Evolutionary conservation across 768 basidiomycete species (phyloP), one percentile per base, ranked within the genome.

Genomic region (Mycena haematopus): DNA sequence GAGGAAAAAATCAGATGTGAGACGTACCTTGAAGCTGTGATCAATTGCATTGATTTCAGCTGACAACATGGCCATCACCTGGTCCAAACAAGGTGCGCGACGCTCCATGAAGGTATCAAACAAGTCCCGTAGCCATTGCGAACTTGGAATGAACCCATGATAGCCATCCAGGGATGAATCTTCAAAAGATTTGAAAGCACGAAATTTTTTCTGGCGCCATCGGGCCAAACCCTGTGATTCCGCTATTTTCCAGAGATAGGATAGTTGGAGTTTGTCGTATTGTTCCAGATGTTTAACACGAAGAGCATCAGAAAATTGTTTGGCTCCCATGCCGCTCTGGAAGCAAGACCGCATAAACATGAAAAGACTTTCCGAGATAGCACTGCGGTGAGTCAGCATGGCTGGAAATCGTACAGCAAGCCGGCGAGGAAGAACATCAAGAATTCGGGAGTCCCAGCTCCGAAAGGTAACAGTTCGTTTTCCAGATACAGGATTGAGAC

Each of bases 291-390:
- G 70, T 14, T 66, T 66, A 0, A 71, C 59, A 0, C 67, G 65
- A 6, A 75, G 27, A 2, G 68, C 60, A 56, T 74, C 70, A 1
- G 71, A 67, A 47, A 75, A 70, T 29, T 74, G 71, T 25, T 72
- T 71, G 0, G 69, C 25, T 3, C 72, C 72, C 65, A 74, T 67
- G 0, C 74, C 73, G 63, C 67, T 68, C 25, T 68, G 68, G 29
- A 74, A 70, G 25, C 69, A 58, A 19, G 57, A 58, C 11, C 49
- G 50, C 51, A 59, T 52, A 40, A 45, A 52, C 42, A 31, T 22
- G 22, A 52, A 58, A 1, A 33, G 13, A 9, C 3, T 42, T 4
- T 51, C 21, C 6, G 50, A 51, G 3, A 58, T 38, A 8, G 15
- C 40, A 21, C 57, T 58, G 8, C 40, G 27, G 15, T 52, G 14